phyloP scores from a whole-genome alignment of 2,329 filamentous ascomycete genomes.

The Cytospora piceicola region DNA sequence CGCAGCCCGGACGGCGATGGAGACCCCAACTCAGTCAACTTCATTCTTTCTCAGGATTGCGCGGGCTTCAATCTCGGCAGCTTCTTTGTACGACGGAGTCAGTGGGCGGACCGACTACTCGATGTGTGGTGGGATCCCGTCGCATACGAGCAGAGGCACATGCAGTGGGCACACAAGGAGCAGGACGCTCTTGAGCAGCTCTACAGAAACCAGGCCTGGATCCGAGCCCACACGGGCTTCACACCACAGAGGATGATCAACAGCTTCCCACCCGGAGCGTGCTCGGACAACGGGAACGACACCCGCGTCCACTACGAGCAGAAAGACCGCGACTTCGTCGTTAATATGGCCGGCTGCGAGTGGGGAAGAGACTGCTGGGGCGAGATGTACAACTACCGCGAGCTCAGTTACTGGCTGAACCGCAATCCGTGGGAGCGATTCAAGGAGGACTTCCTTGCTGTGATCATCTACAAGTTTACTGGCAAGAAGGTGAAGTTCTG shows the following conservation, averaged over 20 bases:
- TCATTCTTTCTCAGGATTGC: constrained; percentile 92
- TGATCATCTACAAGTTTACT: constrained; percentile 66
- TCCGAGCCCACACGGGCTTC: constrained; percentile 86
- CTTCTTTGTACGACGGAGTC: constrained; percentile 84
- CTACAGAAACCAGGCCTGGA: constrained; percentile 90
- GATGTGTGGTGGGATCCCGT: constrained; percentile 99
- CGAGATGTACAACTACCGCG: constrained; percentile 94
- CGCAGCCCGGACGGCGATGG: constrained; percentile 78
- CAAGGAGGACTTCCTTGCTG: constrained; percentile 67
- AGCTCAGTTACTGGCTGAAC: constrained; percentile 89
- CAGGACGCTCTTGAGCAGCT: constrained; percentile 94
- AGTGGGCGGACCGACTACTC: constrained; percentile 88
- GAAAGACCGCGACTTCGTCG: constrained; percentile 85
- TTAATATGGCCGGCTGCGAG: constrained; percentile 98
- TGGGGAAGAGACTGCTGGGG: constrained; percentile 97
- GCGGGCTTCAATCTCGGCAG: constrained; percentile 95
- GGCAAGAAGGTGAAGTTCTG: constrained; percentile 63
- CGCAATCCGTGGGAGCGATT: constrained; percentile 78
- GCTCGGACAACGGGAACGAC: constrained; percentile 76
- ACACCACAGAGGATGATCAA: constrained; percentile 91
- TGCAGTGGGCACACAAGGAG: constrained; percentile 99
- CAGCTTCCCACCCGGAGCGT: constrained; percentile 89
- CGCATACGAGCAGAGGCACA: constrained; percentile 96
- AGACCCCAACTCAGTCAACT: constrained; percentile 76
- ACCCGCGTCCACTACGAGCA: constrained; percentile 83